Conservation (phyloP, 305 asterid species). For the Petunia hybrid region DNA sequence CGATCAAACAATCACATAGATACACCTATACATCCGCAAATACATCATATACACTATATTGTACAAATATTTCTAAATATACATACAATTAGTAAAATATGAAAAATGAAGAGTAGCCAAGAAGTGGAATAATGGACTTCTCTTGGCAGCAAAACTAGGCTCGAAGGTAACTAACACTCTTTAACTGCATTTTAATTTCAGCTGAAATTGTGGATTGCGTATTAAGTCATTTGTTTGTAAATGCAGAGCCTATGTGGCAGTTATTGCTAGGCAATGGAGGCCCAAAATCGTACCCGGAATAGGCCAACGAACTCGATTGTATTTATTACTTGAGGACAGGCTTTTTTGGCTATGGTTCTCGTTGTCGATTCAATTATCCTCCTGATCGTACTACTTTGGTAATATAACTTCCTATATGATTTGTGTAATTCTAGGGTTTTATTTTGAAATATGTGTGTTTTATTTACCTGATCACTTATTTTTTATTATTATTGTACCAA, state of each 20-base stretch:
- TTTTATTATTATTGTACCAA: constrained; percentile 12
- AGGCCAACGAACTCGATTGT: constrained; percentile 86
- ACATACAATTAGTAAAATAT: no score
- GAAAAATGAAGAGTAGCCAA: no score
- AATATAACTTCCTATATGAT: background rate
- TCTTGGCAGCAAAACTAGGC: constrained; percentile 72
- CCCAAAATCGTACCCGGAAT: constrained; percentile 76
- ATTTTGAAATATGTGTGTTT: constrained; percentile 25
- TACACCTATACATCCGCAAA: no score
- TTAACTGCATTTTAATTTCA: constrained; percentile 45
- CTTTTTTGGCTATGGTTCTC: constrained; percentile 82
- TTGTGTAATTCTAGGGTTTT: constrained; percentile 30
- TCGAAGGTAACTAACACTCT: constrained; percentile 59
- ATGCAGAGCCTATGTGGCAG: constrained; percentile 91
- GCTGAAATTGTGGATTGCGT: background rate
- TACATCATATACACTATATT: no score
- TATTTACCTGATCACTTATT: constrained; percentile 38
- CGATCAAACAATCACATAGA: no score
- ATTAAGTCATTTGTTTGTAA: constrained; percentile 25
- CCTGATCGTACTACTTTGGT: constrained; percentile 70
- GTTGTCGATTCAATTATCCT: constrained; percentile 98
- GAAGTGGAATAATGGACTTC: constrained; percentile 61
- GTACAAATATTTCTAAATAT: no score
- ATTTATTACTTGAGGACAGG: constrained; percentile 90
- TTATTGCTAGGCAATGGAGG: constrained; percentile 67